These are phyloP conservation scores for Suhomyces pyralidae DNA, from an alignment of 805 yeast genomes.

Conservation along the genomic window DNA sequence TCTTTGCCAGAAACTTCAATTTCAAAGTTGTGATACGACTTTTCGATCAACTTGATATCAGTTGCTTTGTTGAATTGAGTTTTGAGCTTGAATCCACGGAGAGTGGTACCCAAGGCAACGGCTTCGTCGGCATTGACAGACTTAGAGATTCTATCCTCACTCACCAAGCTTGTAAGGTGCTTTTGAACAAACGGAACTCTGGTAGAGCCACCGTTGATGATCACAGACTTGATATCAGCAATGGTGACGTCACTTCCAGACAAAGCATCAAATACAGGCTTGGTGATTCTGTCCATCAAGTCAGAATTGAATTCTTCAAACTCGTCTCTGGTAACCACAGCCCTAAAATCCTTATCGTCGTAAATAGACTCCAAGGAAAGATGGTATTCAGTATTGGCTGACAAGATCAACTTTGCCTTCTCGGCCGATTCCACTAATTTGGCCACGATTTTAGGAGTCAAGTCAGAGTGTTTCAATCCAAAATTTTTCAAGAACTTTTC, in stretches of 20 bases:
- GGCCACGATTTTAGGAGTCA: constrained; percentile 53
- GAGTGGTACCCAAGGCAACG: constrained; percentile 84
- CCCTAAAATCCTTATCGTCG: constrained; percentile 71
- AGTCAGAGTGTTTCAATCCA: constrained; percentile 36
- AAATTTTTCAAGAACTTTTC: constrained; percentile 52
- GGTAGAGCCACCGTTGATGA: constrained; percentile 86
- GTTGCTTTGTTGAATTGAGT: constrained; percentile 64
- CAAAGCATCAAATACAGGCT: constrained; percentile 57
- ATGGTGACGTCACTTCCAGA: constrained; percentile 26
- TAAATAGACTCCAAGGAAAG: constrained; percentile 72
- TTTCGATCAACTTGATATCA: constrained; percentile 58
- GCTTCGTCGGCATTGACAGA: constrained; percentile 96
- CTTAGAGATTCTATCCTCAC: constrained; percentile 63
- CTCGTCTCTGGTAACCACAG: constrained; percentile 70
- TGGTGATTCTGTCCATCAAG: constrained; percentile 42
- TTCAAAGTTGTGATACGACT: constrained; percentile 48
- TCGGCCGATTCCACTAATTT: constrained; percentile 81
- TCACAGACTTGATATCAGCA: constrained; percentile 56
- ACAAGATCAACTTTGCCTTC: constrained; percentile 78
- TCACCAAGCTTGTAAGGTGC: constrained; percentile 51
- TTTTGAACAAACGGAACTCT: constrained; percentile 86
- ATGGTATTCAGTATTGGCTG: constrained; percentile 82
- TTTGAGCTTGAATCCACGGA: constrained; percentile 67
- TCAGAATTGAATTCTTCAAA: constrained; percentile 60
- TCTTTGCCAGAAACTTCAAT: constrained; percentile 27